A percentile compares a stretch with the other conserved stretches of the same genome.
Conservation (phyloP, 306 rosid genomes). For the Gastrolobium villosum region DNA sequence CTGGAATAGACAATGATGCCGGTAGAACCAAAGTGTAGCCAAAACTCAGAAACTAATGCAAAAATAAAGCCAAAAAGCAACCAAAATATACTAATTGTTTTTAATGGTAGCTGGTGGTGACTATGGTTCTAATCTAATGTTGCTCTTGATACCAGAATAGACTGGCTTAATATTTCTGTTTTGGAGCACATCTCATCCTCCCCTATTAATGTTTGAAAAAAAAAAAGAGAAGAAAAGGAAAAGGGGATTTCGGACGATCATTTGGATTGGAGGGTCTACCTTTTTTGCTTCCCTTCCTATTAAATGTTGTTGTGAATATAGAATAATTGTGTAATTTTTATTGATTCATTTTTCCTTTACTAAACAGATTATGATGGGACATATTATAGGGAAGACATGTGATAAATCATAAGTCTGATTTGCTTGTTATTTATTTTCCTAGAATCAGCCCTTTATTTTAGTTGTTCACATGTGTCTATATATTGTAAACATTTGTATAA, state of each 20-base stretch:
- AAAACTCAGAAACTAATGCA: background rate
- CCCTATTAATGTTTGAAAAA: background rate
- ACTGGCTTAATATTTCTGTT: background rate
- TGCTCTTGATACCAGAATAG: background rate
- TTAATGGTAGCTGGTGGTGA: background rate
- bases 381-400: no score
- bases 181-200: background rate
- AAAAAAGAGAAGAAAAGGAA: background rate
- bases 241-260: background rate
- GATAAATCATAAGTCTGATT: no score
- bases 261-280: background rate
- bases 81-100: background rate
- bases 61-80: background rate
- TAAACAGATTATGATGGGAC: no score
- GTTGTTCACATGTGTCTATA: no score
- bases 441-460: no score
- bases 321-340: no score
- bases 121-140: background rate
- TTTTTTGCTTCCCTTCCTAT: background rate
- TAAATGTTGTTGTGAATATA: background rate
- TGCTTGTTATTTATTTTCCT: no score
- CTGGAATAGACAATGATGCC: background rate
- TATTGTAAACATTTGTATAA: no score
- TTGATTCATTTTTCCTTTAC: no score
- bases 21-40: background rate